Conservation (phyloP, 192 early-diverging fungal species). For the Endogone sp. region DNA sequence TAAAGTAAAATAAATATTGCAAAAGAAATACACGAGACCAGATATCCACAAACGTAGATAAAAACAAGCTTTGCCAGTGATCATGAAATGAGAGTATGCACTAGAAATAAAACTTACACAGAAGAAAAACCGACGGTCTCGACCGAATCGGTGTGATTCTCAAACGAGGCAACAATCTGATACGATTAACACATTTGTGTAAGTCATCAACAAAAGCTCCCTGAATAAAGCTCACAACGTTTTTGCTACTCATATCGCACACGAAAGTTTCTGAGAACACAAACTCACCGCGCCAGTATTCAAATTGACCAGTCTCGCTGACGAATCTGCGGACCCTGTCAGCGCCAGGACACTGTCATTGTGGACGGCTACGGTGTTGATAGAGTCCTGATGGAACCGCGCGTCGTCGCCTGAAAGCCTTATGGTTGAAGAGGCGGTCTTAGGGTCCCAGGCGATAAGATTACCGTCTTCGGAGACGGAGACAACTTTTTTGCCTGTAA, state of each 20-base stretch:
- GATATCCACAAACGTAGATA: background rate
- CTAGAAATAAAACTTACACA: constrained; percentile 18
- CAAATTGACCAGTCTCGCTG: constrained; percentile 74
- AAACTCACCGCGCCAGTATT: constrained; percentile 58
- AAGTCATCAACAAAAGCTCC: too few relatives aligned
- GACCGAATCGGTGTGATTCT: constrained; percentile 79
- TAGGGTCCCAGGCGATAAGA: constrained; percentile 92
- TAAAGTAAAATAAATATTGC: background rate
- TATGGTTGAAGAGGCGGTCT: constrained; percentile 63
- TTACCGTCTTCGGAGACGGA: constrained; percentile 81
- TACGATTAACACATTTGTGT: too few relatives aligned
- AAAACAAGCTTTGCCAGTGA: background rate
- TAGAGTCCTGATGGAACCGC: constrained; percentile 79
- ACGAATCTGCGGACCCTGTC: constrained; percentile 79
- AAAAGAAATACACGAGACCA: background rate
- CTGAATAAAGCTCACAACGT: too few relatives aligned
- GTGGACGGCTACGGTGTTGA: constrained; percentile 73
- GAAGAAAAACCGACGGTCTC: constrained; percentile 85
- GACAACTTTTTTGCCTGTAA: constrained; percentile 60
- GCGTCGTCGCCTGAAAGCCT: constrained; percentile 69
- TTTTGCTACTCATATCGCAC: background rate
- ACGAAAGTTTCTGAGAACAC: background rate
- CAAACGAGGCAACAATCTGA: constrained; percentile 76
- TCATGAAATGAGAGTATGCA: background rate
- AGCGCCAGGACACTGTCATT: constrained; percentile 73